Percentiles rank a stretch among this genome's conserved stretches.
Conservation (phyloP, 345 rosid genomes). For the Moringa oleifera region DNA sequence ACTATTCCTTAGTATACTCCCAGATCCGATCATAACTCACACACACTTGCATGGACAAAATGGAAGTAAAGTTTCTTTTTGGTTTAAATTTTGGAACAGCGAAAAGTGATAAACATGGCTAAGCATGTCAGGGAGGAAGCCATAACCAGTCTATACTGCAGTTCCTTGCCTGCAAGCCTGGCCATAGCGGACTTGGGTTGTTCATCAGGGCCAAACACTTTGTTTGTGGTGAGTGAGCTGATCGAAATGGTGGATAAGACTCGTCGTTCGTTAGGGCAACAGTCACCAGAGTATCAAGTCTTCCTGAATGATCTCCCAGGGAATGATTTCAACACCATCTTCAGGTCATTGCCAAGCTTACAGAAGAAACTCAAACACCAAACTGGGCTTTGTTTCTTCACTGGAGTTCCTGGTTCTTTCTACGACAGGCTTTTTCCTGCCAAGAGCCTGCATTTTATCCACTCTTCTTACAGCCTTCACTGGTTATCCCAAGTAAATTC, state of each 20-base stretch:
- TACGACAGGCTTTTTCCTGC: constrained; percentile 2
- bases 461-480: constrained; percentile 42
- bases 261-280: constrained; percentile 11
- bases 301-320: constrained; percentile 51
- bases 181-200: not conserved
- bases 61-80: not conserved
- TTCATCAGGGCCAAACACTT: constrained; percentile 34
- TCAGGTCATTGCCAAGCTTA: constrained; percentile 16
- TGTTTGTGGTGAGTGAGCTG: constrained; percentile 1
- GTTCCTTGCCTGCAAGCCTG: not conserved
- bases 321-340: constrained; percentile 40
- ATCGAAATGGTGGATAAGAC: constrained; percentile 21
- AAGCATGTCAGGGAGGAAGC: not conserved
- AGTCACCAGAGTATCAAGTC: constrained; percentile 36
- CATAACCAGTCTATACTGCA: not conserved
- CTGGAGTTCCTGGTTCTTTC: constrained; percentile 9
- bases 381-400: not conserved
- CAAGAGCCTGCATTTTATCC: constrained; percentile 23
- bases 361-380: constrained; percentile 7
- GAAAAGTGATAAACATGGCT: not conserved
- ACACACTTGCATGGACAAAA: too few relatives aligned
- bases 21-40: too few relatives aligned
- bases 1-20: too few relatives aligned
- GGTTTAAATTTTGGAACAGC: not conserved
- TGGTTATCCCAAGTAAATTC: constrained; percentile 49